Base-by-base conservation (phyloP, 179 eudicot genomes). In the Heliamphora pulchella region DNA sequence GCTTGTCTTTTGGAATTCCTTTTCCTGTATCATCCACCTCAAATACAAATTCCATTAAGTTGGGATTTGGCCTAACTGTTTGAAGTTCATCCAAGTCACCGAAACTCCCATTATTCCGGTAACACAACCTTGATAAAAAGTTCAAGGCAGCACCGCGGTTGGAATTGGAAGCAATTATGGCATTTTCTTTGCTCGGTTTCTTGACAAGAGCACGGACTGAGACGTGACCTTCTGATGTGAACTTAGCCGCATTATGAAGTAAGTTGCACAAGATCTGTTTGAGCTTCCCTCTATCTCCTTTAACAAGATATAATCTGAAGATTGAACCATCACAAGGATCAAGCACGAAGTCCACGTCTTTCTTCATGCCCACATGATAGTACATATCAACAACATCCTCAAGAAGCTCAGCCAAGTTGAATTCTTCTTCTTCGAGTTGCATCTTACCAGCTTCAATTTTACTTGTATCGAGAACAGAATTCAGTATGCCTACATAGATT, bases 361-460 rank as follows among this genome's bases (percentile, higher is more conserved):
- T 96, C 75, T 87, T 90, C 85, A 84, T 83, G 48, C 94, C 91
- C 15, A 89, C 85, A 0, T 89, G 86, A 83, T 95, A 82, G 79
- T 81, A 91, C 65, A 91, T 79, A 81, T 95, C 93, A 17, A 87
- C 90, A 14, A 86, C 86, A 75, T 91, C 92, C 81, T 93, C 98
- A 1, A 95, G 78, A 20, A 93, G 80, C 68, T 88, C 82, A 14
- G 87, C 79, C 79, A 95, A 6, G 79, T 88, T 82, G 75, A 95
- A 95, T 39, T 86, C 89, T 44, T 71, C 85, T 78, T 90, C 89
- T 48, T 89, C 90, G 8, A 95, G 85, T 44, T 90, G 87, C 92
- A 92, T 91, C 86, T 88, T 91, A 0, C 98, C 97, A 2, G 98
- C 94, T 85, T 95, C 98, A 3, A 91, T 89, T 81, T 93, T 93